A percentile compares a stretch with the other conserved stretches of the same genome.
These are phyloP conservation scores for Suillus cothurnatus DNA, from an alignment of 768 basidiomycete genomes.

Conservation along the genomic window DNA sequence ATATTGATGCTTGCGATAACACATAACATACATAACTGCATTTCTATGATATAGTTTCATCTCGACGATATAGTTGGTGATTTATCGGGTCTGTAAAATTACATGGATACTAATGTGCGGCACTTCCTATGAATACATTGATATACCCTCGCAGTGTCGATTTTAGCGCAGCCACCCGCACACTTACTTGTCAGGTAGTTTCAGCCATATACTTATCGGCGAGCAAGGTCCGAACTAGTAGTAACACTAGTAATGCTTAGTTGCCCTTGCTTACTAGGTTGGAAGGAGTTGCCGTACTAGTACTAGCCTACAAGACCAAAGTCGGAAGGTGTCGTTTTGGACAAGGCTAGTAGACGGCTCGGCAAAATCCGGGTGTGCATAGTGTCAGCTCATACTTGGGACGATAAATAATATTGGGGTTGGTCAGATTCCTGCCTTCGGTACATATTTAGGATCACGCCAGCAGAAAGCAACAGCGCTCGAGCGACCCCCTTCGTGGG, in stretches of 20 bases:
- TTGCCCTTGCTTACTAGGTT: neutral
- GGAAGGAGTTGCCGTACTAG: neutral
- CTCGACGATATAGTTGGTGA: neutral
- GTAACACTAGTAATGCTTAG: too few relatives aligned
- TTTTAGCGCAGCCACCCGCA: neutral
- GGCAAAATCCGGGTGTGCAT: constrained; percentile 9
- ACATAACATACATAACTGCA: neutral
- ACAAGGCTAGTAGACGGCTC: neutral
- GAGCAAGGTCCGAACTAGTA: neutral
- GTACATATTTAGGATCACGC: neutral
- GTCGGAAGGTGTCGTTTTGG: neutral
- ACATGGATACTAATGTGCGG: neutral
- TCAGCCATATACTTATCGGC: neutral
- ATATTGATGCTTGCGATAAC: neutral
- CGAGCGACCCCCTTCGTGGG: constrained; percentile 51
- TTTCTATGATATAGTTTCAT: neutral
- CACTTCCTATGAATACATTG: neutral
- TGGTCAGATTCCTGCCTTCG: neutral
- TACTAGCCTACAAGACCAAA: neutral
- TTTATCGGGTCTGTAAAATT: neutral
- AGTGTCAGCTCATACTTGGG: neutral
- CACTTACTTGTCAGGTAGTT: neutral
- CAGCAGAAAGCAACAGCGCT: constrained; percentile 1
- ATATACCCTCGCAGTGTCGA: neutral
- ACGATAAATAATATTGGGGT: neutral